Base-by-base conservation (phyloP, 768 basidiomycete species). In the Lentinula raphanica region DNA sequence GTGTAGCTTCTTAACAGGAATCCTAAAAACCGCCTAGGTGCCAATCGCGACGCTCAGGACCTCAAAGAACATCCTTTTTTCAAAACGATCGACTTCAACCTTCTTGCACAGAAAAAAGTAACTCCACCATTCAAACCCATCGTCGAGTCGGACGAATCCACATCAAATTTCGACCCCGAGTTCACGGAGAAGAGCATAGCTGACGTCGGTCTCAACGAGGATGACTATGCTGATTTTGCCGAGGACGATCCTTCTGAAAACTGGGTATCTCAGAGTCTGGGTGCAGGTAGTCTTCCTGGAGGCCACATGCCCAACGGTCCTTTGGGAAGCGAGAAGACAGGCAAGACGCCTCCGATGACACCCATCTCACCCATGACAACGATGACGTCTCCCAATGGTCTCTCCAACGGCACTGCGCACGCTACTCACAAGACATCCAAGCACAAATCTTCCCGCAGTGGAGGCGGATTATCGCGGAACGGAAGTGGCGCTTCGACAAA, bases 21-120 rank as follows among this genome's bases (percentile, higher is more conserved):
- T 70, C 97, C 97, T n/a, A 94, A 92, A 64, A 93, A 98, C 66
- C 92, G 97, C 21, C 80, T 99, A 0, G 97, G 97, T 15, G 92
- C 97, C 0, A 80, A 82, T 39, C 86, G 92, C 27, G 97, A 98
- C 68, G 85, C 97, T 0, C 92, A 78, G 49, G 96, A 99, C 67
- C 84, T 98, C 59, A 98, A 98, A 69, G 94, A 92, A 65, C 97
- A 99, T 68, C 75, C 93, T 2, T 99, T 98, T 77, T 98, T 99
- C 79, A 80, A 82, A 63, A 72, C 76, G 29, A 93, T 98, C 68
- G 96, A 98, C 72, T 99, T 97, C 96, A 76, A 79, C 27, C 88
- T 91, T 0, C 82, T 99, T 38, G 83, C 87, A 23, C 79, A 78
- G 62, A 95, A 96, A 68, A 90, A 96, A 68, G 85, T 94, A 45